A percentile compares a stretch with the other conserved stretches of the same genome.
Evolutionary conservation across 345 rosid species (phyloP).

Genomic region (Gossypium stocksii): DNA sequence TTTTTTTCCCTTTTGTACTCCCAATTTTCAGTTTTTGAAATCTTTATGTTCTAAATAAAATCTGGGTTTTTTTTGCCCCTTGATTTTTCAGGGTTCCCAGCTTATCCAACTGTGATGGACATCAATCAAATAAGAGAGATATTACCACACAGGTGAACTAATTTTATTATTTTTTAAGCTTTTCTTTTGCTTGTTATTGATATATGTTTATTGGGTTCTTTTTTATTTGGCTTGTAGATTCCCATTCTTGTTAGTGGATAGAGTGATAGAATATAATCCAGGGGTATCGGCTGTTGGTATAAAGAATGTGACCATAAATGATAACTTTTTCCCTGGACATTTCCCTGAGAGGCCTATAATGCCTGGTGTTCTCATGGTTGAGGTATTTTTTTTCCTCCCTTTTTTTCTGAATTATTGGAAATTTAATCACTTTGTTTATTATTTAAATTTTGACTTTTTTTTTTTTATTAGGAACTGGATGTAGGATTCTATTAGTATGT

Average conservation of each 20-base stretch:
- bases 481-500: background rate
- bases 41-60: constrained; percentile 1
- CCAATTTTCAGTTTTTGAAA: background rate
- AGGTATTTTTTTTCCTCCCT: constrained; percentile 37
- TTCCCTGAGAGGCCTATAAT: constrained; percentile 97
- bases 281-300: constrained; percentile 95
- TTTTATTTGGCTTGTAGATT: constrained; percentile 44
- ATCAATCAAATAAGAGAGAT: constrained; percentile 84
- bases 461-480: background rate
- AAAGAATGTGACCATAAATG: constrained; percentile 95
- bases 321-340: constrained; percentile 98
- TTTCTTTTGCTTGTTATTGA: background rate
- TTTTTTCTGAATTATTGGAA: background rate
- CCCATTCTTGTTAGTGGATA: constrained; percentile 97
- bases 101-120: constrained; percentile 82
- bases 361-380: constrained; percentile 99
- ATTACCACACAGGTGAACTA: constrained; percentile 72
- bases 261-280: constrained; percentile 89
- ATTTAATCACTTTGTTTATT: background rate
- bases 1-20: background rate
- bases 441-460: background rate
- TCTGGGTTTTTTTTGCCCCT: background rate
- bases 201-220: constrained; percentile 3
- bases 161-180: background rate
- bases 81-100: constrained; percentile 42